Base-by-base conservation (phyloP, 1,284 basidiomycete genomes). In the Rhodotorula sp. region DNA sequence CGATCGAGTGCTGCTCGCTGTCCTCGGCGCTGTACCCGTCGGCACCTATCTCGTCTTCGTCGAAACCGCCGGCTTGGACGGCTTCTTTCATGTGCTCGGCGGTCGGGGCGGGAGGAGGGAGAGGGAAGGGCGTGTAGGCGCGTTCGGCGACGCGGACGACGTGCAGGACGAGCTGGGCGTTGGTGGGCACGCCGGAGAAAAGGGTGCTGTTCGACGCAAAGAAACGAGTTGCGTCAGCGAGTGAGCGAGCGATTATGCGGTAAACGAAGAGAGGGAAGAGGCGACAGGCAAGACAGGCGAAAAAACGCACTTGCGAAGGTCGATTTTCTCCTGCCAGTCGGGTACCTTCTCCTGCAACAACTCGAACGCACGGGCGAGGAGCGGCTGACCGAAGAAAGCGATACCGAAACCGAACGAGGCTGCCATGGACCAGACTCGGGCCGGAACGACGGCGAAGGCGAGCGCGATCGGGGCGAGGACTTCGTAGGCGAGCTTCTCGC, bases 141-240 rank as follows among this genome's bases (percentile, higher is more conserved):
- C 79, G 79, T 72, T 86, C 85, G 10, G 81, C 83, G 37, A 85
- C 81, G 22, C 85, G 81, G 5, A 86, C 77, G 40, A 86, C 76
- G 44, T 85, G 84, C 7, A 86, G 77, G 0, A 84, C 83, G 51
- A 86, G 80, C 71, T 86, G 86, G 8, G 85, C 84, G 70, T 86
- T 84, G 57, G 85, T 86, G 5, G 86, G 86, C 0, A 85, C 84
- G 16, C 51, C 37, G 37, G 64, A 65, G 60, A 61, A 40, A 20
- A 61, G 51, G 8, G 50, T 61, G 60, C 60, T 61, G 60, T n/a
- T n/a, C n/a, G n/a, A n/a, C n/a, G 16, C 5, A 8, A 26, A 1
- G 40, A 7, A n/a, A 28, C 16, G 26, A 9, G 15, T 10, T n/a
- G n/a, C n/a, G 31, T 40, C 48, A 51, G 34, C 18, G 4, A 30